Base-by-base conservation (phyloP, 352 stramenopile genomes). In the Phytophthora vignae region DNA sequence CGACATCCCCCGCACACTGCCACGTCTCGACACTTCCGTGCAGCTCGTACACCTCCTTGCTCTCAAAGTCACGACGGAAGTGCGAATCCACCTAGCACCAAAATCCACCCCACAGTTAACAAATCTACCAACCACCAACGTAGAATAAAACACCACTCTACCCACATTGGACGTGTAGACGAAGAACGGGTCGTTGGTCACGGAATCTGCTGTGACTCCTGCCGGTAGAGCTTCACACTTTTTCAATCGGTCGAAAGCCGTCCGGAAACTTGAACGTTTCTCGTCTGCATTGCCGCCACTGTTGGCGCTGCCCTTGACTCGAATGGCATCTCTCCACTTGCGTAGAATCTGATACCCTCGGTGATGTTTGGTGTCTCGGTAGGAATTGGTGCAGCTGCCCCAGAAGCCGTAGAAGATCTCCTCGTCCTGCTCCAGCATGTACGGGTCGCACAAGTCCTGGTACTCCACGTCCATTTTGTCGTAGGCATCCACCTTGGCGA, bases 321-420 rank as follows among this genome's bases (percentile, higher is more conserved):
- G 60, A 40, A 81, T 56, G 14, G 44, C 36, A 7, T 78, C 50
- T 53, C 80, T 87, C 87, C 87, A 95, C 52, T 83, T 84, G 29
- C 62, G 69, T 56, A 94, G 62, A 54, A 96, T 91, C 0, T 84
- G 63, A 63, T 92, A 92, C 50, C 93, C 93, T 38, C 69, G 64
- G 74, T 98, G 94, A 21, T 91, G 87, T 49, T 77, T 63, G 0
- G 92, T 84, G 59, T 93, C 82, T 27, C 91, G 77, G 67, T 98
- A 98, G 15, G 86, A 76, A 71, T 98, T 95, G 49, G 90, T 81
- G 61, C 90, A 98, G 56, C 82, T 87, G 29, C 91, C 91, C 94
- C 94, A 98, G 73, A 98, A 98, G 9, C 91, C 92, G 64, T 97
- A 97, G 68, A 98, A 98, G 60, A 93, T 31, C 52, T 86, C 68